Conservation (phyloP, 371 early-diverging fungal genomes). For the Apophysomyces ossiformis region DNA sequence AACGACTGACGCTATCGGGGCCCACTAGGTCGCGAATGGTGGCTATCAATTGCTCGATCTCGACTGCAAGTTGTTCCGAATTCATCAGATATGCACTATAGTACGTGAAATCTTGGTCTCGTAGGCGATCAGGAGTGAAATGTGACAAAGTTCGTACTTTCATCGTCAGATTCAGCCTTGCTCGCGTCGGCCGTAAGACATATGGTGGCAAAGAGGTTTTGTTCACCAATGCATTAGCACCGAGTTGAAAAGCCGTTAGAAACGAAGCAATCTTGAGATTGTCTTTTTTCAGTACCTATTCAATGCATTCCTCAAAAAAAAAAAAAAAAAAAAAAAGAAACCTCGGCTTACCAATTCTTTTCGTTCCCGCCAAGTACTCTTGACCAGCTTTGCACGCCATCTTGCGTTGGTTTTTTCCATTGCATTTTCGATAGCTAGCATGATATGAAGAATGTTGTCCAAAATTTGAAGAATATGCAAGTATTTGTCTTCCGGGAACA, state of each 20-base stretch:
- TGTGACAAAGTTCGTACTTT: constrained; percentile 35
- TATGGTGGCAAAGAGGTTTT: constrained; percentile 51
- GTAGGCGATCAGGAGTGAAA: constrained; percentile 26
- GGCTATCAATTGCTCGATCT: constrained; percentile 40
- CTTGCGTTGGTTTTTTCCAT: constrained; percentile 33
- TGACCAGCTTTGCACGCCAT: constrained; percentile 41
- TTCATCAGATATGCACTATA: constrained; percentile 52
- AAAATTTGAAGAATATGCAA: constrained; percentile 41
- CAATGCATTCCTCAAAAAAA: background rate
- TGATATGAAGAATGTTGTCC: constrained; percentile 46
- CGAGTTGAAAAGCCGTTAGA: constrained; percentile 45
- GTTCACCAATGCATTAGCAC: constrained; percentile 46
- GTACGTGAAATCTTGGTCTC: constrained; percentile 48
- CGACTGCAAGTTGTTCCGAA: constrained; percentile 52
- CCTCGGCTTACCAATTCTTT: constrained; percentile 37
- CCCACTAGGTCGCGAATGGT: constrained; percentile 51
- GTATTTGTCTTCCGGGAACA: constrained; percentile 48
- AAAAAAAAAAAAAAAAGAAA: background rate
- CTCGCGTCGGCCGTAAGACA: constrained; percentile 43
- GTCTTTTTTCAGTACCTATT: background rate
- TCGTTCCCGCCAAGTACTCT: constrained; percentile 48
- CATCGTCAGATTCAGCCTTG: constrained; percentile 44
- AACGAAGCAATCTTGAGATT: constrained; percentile 41
- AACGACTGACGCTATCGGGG: constrained; percentile 46
- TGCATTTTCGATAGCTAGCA: constrained; percentile 47